Evolutionary conservation across 306 rosid genomes (phyloP).

Genomic region (Acacia crassicarpa): DNA sequence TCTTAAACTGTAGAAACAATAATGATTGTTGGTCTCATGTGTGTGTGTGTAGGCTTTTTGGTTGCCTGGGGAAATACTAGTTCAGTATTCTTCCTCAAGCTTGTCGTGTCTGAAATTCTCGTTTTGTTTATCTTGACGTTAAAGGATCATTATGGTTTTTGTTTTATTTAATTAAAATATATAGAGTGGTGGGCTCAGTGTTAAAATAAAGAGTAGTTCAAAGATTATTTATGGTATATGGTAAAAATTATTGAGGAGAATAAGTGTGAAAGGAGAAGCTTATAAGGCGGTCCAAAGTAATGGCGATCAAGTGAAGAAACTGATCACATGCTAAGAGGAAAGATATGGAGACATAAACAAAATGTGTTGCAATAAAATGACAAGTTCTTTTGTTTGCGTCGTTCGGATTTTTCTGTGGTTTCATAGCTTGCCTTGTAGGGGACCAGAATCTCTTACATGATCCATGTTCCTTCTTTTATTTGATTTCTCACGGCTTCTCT

Average conservation of each 20-base stretch:
- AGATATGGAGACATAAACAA: background rate
- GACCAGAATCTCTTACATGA: background rate
- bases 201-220: background rate
- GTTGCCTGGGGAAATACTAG: background rate
- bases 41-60: background rate
- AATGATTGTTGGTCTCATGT: background rate
- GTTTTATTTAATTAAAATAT: background rate
- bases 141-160: slow-evolving; percentile 11
- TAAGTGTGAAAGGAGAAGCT: slow-evolving; percentile 17
- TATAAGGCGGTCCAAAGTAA: slow-evolving; percentile 1
- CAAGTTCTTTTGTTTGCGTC: background rate
- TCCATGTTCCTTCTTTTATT: background rate
- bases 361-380: background rate
- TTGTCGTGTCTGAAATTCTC: slow-evolving; percentile 30
- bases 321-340: background rate
- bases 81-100: slow-evolving; percentile 38
- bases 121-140: slow-evolving; percentile 28
- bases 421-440: background rate
- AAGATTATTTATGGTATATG: too few species aligned
- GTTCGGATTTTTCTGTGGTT: background rate
- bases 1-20: slow-evolving; percentile 2
- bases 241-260: background rate
- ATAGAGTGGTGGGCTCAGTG: background rate
- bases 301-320: background rate
- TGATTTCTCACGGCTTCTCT: background rate